Evolutionary conservation across 106 monocot species (phyloP).

Genomic region (Phalaenopsis aphrodite): DNA sequence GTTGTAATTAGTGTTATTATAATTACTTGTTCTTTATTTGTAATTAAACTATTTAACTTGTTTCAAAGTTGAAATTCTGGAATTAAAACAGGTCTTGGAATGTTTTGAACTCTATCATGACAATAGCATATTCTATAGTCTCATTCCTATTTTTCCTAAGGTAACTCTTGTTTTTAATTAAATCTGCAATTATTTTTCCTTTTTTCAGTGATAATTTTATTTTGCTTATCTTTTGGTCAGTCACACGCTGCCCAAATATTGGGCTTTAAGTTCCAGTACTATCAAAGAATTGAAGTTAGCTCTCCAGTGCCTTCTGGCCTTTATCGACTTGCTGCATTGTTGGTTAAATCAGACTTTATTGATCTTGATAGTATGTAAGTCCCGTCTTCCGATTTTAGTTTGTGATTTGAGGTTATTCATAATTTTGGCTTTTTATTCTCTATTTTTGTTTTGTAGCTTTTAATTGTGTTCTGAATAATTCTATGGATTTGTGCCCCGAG

Average conservation of each 20-base stretch:
- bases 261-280: constrained; percentile 97
- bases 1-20: background rate
- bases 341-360: constrained; percentile 79
- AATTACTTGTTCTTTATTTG: background rate
- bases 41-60: background rate
- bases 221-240: constrained; percentile 32
- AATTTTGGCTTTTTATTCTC: background rate
- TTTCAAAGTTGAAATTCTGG: background rate
- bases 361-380: constrained; percentile 94
- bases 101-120: constrained; percentile 91
- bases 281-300: constrained; percentile 86
- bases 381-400: background rate
- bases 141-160: constrained; percentile 97
- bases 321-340: constrained; percentile 62
- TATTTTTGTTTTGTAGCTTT: background rate
- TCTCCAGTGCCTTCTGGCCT: constrained; percentile 67
- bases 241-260: constrained; percentile 96
- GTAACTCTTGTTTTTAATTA: background rate
- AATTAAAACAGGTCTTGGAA: constrained; percentile 69
- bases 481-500: background rate
- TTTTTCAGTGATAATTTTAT: background rate
- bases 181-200: background rate
- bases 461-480: background rate
- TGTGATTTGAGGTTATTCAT: background rate
- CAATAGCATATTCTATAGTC: constrained; percentile 51